These are phyloP conservation scores for Picocystis salinarum DNA, from an alignment of 139 green algal species.

Conservation along the genomic window DNA sequence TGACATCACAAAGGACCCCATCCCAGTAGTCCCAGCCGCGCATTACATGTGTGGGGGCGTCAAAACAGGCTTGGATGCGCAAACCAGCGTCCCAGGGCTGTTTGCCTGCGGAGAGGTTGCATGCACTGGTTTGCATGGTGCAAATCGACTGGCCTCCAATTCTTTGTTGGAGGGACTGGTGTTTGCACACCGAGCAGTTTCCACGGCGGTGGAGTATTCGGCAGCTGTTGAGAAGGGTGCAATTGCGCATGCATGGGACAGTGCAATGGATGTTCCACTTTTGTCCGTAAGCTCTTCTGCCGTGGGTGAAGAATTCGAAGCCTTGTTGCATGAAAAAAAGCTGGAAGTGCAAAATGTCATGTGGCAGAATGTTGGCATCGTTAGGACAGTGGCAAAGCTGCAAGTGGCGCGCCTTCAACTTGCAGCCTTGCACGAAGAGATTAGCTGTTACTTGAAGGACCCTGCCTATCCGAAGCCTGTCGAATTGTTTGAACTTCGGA, in stretches of 20 bases:
- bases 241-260: constrained; percentile 20
- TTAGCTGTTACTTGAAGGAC: too few species aligned
- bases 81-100: constrained; percentile 71
- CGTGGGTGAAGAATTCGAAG: constrained; percentile 4
- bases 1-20: constrained; percentile 78
- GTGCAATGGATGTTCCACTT: constrained; percentile 9
- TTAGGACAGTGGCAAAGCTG: constrained; percentile 46
- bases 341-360: constrained; percentile 50
- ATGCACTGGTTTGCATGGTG: constrained; percentile 82
- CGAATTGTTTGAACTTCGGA: constrained; percentile 66
- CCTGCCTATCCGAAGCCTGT: too few species aligned
- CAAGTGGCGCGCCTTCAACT: constrained; percentile 22
- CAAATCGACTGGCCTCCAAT: constrained; percentile 91
- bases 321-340: constrained; percentile 28
- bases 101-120: constrained; percentile 87
- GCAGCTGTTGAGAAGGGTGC: constrained; percentile 18
- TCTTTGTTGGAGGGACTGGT: constrained; percentile 91
- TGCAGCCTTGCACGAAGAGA: too few species aligned
- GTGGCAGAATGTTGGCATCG: constrained; percentile 76
- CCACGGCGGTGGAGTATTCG: constrained; percentile 8
- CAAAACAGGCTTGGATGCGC: constrained; percentile 55
- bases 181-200: constrained; percentile 59
- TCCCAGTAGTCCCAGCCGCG: constrained; percentile 83
- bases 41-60: constrained; percentile 98
- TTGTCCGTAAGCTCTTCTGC: constrained; percentile 6